Evolutionary conservation across 495 filamentous ascomycete genomes (phyloP).

Genomic region (Penicillium subrubescens): DNA sequence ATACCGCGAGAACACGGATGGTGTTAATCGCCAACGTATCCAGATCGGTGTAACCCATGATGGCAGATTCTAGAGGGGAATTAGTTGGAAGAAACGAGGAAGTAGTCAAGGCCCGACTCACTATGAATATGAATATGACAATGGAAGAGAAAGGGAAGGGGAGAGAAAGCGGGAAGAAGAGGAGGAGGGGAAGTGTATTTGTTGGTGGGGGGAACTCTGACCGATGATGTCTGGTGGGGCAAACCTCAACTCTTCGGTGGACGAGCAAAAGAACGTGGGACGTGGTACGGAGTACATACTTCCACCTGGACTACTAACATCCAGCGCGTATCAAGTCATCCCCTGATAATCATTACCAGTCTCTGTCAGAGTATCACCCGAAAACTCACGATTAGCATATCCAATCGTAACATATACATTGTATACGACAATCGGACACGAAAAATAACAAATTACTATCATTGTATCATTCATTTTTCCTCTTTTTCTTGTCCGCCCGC

Average conservation of each 20-base stretch:
- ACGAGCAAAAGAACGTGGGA: not conserved
- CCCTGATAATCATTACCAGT: not conserved
- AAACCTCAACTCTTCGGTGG: not conserved
- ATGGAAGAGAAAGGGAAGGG: constrained; percentile 17
- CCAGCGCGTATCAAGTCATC: too few species aligned
- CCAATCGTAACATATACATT: not conserved
- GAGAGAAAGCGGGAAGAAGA: constrained; percentile 23
- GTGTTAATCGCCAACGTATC: constrained; percentile 96
- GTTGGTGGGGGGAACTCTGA: constrained; percentile 32
- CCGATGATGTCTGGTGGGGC: constrained; percentile 40
- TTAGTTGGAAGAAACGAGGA: constrained; percentile 27
- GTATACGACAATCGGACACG: not conserved
- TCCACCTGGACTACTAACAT: not conserved
- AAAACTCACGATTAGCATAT: not conserved
- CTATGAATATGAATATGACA: constrained; percentile 25
- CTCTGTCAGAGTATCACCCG: not conserved
- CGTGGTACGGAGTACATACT: not conserved
- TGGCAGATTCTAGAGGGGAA: constrained; percentile 48
- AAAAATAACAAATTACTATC: not conserved
- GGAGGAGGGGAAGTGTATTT: constrained; percentile 33
- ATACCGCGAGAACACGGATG: constrained; percentile 91
- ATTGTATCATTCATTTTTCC: not conserved
- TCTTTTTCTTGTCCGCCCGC: not conserved
- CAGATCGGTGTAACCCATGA: constrained; percentile 84
- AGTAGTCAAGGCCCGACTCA: constrained; percentile 3